These are phyloP conservation scores for Podospora bellae-mahoneyi DNA, from an alignment of 495 filamentous ascomycete genomes.

Conservation along the genomic window DNA sequence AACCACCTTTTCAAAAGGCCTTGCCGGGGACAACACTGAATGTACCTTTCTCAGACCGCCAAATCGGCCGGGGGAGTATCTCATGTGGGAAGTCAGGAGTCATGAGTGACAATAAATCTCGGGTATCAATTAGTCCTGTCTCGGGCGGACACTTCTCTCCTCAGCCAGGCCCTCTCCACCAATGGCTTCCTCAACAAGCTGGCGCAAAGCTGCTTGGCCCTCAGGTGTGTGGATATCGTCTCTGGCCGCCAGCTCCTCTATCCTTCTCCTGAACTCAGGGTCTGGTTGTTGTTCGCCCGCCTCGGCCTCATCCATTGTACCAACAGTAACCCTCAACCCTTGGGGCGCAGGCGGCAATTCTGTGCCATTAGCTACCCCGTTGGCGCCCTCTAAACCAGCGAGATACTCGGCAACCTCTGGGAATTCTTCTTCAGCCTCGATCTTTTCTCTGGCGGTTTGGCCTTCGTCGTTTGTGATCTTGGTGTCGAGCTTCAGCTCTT, in stretches of 20 bases:
- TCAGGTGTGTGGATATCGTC: conserved; percentile 69
- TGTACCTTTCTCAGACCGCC: conserved; percentile 48
- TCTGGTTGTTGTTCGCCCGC: conserved; percentile 56
- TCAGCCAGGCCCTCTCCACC: conserved; percentile 48
- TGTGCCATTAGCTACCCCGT: conserved; percentile 22
- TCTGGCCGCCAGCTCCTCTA: conserved; percentile 71
- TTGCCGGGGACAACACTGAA: conserved; percentile 41
- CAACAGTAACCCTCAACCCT: conserved; percentile 64
- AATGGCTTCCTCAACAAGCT: conserved; percentile 68
- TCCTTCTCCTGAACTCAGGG: conserved; percentile 67
- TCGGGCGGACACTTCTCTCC: conserved; percentile 60
- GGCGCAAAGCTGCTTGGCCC: conserved; percentile 64
- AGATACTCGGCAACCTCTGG: conserved; percentile 68
- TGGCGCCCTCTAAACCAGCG: conserved; percentile 42
- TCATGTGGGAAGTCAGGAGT: conserved; percentile 53
- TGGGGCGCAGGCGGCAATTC: conserved; percentile 55
- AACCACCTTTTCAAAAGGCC: conserved; percentile 44
- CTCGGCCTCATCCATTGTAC: conserved; percentile 61
- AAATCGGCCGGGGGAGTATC: conserved; percentile 44
- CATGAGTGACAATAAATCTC: conserved; percentile 36
- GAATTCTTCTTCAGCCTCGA: conserved; percentile 67
- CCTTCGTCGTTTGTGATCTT: conserved; percentile 61
- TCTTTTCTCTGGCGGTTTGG: conserved; percentile 66
- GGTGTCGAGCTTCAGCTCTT: conserved; percentile 72
- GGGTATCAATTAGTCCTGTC: conserved; percentile 47